Base-by-base conservation (phyloP, 2,329 filamentous ascomycete genomes). In the Metarhizium rileyi region DNA sequence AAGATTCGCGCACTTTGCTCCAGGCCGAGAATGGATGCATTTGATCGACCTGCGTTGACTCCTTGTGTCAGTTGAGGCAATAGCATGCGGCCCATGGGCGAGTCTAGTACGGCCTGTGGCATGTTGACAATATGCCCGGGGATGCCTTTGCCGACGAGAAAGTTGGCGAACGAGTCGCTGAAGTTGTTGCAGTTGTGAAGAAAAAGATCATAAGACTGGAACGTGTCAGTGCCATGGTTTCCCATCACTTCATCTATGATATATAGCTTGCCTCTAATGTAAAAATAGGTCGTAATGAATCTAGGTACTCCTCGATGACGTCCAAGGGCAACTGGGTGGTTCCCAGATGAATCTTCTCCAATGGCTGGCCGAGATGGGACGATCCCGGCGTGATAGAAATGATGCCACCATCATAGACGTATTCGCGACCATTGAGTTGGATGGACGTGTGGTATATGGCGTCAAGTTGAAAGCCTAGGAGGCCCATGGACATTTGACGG, bases 161-260 rank as follows among this genome's bases (percentile, higher is more conserved):
- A 97, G 66, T 87, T 93, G 54, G 88, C 75, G 56, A 97, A 84
- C 53, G 95, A 90, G 61, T 97, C 91, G 3, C 87, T 88, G 67
- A 97, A 98, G 66, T 96, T 96, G 70, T 97, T 98, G 72, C 91
- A 97, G 64, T 98, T 98, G 67, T 96, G 90, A 59, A 71, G 87
- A 65, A 79, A 95, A 5, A 96, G 71, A 62, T 96, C 89, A 61
- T 97, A 97, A 1, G 87, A 86, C 80, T 89, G 55, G 18, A 44
- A 6, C n/a, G 10, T 12, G 16, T 16, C 9, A 14, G 26, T 42
- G 25, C 8, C n/a, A n/a, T n/a, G n/a, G n/a, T n/a, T n/a, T n/a
- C n/a, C n/a, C n/a, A n/a, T n/a, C n/a, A n/a, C n/a, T n/a, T n/a
- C n/a, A 12, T 1, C 14, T 16, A 2, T 38, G 16, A 18, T 38